Conservation (phyloP, 768 basidiomycete genomes). For the Cystofilobasidium capitatum region DNA sequence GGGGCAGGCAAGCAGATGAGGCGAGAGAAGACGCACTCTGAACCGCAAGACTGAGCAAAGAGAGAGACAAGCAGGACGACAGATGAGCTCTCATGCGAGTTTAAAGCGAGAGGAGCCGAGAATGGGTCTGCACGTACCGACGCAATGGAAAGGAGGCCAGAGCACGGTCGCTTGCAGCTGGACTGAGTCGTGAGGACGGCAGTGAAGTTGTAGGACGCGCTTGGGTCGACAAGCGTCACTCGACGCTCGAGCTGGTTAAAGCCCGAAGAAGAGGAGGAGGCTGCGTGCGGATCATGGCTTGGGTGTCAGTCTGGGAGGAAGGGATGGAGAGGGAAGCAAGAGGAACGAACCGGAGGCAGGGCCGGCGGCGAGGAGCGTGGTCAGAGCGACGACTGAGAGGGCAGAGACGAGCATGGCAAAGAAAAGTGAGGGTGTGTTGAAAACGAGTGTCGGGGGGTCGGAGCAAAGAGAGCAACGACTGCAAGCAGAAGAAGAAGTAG, state of each 20-base stretch:
- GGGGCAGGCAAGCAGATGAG: background rate
- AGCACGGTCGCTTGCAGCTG: slow-evolving; percentile 2
- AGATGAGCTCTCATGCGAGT: background rate
- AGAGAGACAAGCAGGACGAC: background rate
- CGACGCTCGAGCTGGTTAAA: background rate
- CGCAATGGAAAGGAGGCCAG: background rate
- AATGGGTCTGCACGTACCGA: background rate
- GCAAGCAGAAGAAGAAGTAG: background rate
- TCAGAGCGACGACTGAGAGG: background rate
- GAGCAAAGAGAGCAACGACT: background rate
- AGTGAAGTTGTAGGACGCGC: background rate
- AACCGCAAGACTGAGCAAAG: background rate
- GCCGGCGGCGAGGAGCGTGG: background rate
- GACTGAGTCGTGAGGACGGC: background rate
- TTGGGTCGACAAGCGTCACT: background rate
- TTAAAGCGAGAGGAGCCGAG: background rate
- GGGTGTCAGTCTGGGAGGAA: too few relatives aligned
- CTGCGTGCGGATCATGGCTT: background rate
- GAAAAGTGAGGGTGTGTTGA: background rate
- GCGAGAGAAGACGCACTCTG: background rate
- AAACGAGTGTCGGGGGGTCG: slow-evolving; percentile 6
- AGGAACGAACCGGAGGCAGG: background rate
- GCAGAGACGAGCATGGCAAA: background rate
- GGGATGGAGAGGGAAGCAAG: too few relatives aligned
- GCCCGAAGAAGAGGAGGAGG: background rate